Base-by-base conservation (phyloP, 306 rosid species). In the Gleditsia sinensis region DNA sequence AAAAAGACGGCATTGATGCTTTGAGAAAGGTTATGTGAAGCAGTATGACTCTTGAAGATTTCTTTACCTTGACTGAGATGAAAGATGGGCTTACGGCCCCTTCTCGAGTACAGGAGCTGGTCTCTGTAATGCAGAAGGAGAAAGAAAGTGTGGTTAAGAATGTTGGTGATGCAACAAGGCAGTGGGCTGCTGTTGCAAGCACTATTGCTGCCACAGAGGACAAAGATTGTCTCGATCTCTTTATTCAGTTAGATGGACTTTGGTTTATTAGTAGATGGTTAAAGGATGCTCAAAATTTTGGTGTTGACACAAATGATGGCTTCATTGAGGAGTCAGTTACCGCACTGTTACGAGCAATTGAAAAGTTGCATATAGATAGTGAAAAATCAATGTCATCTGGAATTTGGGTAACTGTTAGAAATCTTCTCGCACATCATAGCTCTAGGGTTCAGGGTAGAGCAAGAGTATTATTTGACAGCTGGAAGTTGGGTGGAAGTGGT, bases 11-110 rank as follows among this genome's bases (percentile, higher is more conserved):
- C 67, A 77, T 83, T 76, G 78, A 79, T 79, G 53, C 75, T 67
- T 25, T 75, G 83, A 82, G 87, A 72, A 85, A 83, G 74, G 81
- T 69, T 81, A 74, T 88, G 83, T 89, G 87, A 88, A 81, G 85
- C 90, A 89, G 40, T 83, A 91, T 94, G 98, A 89, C 96, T 67
- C 98, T 94, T 6, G 98, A 91, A 83, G 98, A 94, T 76, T 94
- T 94, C 80, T 94, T 94, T 81, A 94, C 98, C 63, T 86, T 94
- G 91, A 86, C 94, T n/a, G 98, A 94, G 88, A 94, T 94, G 86
- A 94, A 89, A 81, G 96, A 91, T 86, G 98, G 98, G 90, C 96
- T 94, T 83, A 94, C 94, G 20, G 91, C 87, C 73, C 92, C 84
- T 32, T 89, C 91, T 61, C 87, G 98, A 66, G 97, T 94, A 72